Conservation (phyloP, 2,329 filamentous ascomycete species). For the Coleophoma cylindrospora region DNA sequence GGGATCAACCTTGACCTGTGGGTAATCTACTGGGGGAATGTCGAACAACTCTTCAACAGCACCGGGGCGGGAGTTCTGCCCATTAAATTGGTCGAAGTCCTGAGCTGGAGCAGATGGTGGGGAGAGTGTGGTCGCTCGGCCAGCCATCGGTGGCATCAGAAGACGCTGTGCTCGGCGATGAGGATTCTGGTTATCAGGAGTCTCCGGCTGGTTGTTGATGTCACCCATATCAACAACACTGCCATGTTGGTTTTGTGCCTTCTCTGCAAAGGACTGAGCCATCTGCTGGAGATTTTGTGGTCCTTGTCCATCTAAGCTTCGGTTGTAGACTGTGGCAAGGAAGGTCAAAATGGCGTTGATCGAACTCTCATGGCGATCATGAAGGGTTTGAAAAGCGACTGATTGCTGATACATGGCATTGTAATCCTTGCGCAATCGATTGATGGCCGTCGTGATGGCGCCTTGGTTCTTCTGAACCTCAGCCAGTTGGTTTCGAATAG, state of each 20-base stretch:
- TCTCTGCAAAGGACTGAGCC: conserved; percentile 52
- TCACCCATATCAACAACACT: conserved; percentile 59
- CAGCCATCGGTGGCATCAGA: conserved; percentile 23
- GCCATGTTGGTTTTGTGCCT: conserved; percentile 47
- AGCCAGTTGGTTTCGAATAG: conserved; percentile 74
- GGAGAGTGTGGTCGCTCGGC: conserved; percentile 11
- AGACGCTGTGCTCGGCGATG: conserved; percentile 22
- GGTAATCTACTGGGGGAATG: conserved; percentile 36
- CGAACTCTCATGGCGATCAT: conserved; percentile 95
- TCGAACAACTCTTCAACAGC: conserved; percentile 58
- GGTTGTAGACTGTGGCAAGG: conserved; percentile 91
- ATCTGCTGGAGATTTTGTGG: conserved; percentile 78
- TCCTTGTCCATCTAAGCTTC: conserved; percentile 82
- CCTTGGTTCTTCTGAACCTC: conserved; percentile 82
- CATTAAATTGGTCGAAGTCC: conserved; percentile 23
- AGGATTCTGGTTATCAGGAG: conserved; percentile 21
- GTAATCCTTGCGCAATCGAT: conserved; percentile 77
- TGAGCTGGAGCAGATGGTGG: conserved; percentile 21
- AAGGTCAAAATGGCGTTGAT: conserved; percentile 99
- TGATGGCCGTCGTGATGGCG: conserved; percentile 78
- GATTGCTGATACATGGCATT: conserved; percentile 85
- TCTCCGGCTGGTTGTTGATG: conserved; percentile 29
- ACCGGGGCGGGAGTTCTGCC: conserved; percentile 36
- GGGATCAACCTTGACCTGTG: conserved; percentile 50
- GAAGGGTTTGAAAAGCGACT: conserved; percentile 80